These are phyloP conservation scores for Dryas drummondii DNA, from an alignment of 306 rosid genomes.

Conservation along the genomic window DNA sequence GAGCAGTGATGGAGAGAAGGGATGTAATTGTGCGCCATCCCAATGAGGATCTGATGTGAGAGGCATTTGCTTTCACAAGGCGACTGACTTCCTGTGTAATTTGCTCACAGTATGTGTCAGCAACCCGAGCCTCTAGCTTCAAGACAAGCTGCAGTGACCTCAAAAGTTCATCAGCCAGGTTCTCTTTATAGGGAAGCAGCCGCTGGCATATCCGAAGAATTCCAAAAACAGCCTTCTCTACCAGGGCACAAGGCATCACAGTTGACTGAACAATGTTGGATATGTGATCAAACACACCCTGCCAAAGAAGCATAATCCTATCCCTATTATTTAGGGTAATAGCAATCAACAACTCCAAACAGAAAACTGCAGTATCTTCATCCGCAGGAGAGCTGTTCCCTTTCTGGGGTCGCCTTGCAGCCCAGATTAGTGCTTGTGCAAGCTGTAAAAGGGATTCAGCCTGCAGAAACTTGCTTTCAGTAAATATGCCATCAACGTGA, in stretches of 20 bases:
- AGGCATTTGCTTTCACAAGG: conserved; percentile 92
- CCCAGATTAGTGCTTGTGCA: conserved; percentile 90
- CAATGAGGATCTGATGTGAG: conserved; percentile 86
- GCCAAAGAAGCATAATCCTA: conserved; percentile 92
- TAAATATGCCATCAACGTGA: conserved; percentile 90
- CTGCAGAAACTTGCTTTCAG: conserved; percentile 91
- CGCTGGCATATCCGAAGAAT: conserved; percentile 93
- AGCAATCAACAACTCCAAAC: conserved; percentile 92
- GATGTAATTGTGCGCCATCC: conserved; percentile 95
- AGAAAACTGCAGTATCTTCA: conserved; percentile 95
- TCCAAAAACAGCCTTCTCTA: conserved; percentile 98
- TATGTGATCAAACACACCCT: conserved; percentile 92
- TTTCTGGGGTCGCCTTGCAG: conserved; percentile 82
- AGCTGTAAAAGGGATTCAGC: conserved; percentile 91
- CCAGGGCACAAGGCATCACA: conserved; percentile 90
- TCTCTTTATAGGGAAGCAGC: conserved; percentile 95
- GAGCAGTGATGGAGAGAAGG: conserved; percentile 79
- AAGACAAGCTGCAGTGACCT: conserved; percentile 88
- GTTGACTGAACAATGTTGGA: conserved; percentile 90
- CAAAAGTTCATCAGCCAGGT: conserved; percentile 91
- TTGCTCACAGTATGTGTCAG: conserved; percentile 97
- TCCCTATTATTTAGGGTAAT: conserved; percentile 93
- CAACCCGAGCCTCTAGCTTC: conserved; percentile 98
- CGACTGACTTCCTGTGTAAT: conserved; percentile 92
- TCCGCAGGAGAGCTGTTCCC: conserved; percentile 83